Percentiles rank a stretch among this genome's conserved stretches.
Conservation (phyloP, 2,329 filamentous ascomycete genomes). For the Aureobasidium zeae region DNA sequence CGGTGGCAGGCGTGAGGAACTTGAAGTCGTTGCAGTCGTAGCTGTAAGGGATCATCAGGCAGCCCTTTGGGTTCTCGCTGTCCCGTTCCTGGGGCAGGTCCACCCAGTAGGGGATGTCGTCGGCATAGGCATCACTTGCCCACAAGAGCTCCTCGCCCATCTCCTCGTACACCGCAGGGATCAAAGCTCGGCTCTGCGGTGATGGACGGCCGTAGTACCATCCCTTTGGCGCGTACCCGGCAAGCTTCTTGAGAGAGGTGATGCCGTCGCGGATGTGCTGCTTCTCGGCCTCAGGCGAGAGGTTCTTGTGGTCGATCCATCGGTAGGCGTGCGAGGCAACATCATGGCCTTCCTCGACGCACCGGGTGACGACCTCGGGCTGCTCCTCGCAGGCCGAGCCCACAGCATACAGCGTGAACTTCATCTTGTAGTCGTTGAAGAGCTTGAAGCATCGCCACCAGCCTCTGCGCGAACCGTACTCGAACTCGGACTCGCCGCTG, state of each 20-base stretch:
- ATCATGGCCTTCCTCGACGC: slow-evolving; percentile 43
- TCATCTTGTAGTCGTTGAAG: slow-evolving; percentile 42
- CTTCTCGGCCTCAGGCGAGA: slow-evolving; percentile 39
- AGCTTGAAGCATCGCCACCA: slow-evolving; percentile 43
- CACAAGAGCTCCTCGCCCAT: slow-evolving; percentile 44
- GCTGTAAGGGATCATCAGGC: slow-evolving; percentile 45
- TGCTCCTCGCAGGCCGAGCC: slow-evolving; percentile 41
- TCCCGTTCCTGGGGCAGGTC: slow-evolving; percentile 43
- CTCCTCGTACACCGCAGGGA: slow-evolving; percentile 44
- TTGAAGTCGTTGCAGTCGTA: slow-evolving; percentile 47
- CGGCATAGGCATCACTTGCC: slow-evolving; percentile 44
- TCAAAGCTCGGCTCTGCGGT: slow-evolving; percentile 38
- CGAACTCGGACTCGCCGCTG: slow-evolving; percentile 42
- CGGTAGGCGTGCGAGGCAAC: slow-evolving; percentile 43
- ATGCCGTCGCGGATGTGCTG: slow-evolving; percentile 39
- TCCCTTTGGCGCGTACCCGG: slow-evolving; percentile 40
- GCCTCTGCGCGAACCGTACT: slow-evolving; percentile 43
- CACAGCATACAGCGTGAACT: slow-evolving; percentile 44
- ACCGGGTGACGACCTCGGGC: slow-evolving; percentile 39
- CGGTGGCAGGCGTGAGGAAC: slow-evolving; percentile 35
- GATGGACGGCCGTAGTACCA: slow-evolving; percentile 43
- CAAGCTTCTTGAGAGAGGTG: slow-evolving; percentile 32
- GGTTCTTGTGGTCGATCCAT: slow-evolving; percentile 44
- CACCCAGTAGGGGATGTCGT: slow-evolving; percentile 49
- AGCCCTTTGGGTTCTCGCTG: slow-evolving; percentile 35